Conservation (phyloP, 2,329 filamentous ascomycete species). For the Diaporthe longicolla region DNA sequence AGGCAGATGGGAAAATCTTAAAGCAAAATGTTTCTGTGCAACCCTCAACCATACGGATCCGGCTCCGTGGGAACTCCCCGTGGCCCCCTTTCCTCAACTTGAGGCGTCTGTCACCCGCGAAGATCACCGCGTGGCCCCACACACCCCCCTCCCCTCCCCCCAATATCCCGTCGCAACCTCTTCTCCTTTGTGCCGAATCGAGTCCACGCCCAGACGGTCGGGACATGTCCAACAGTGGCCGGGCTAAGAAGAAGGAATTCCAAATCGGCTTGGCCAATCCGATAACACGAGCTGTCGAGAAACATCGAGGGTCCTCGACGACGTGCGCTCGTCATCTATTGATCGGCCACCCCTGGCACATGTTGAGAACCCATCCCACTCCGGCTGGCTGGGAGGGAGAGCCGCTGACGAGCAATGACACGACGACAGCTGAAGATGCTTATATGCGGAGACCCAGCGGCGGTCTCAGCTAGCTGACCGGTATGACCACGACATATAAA, state of each 20-base stretch:
- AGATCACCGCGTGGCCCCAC: constrained; percentile 39
- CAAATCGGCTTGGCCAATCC: constrained; percentile 41
- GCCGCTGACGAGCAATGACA: constrained; percentile 34
- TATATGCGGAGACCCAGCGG: constrained; percentile 35
- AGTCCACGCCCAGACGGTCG: constrained; percentile 35
- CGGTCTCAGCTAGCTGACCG: constrained; percentile 32
- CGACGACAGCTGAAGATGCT: constrained; percentile 34
- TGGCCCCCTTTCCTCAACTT: neutral
- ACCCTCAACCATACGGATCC: constrained; percentile 37
- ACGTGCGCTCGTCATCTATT: constrained; percentile 33
- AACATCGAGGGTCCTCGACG: constrained; percentile 27
- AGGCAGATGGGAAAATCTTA: constrained; percentile 12
- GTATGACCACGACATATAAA: constrained; percentile 38
- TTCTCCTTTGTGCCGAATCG: constrained; percentile 24
- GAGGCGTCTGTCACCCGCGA: constrained; percentile 43
- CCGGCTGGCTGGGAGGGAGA: neutral
- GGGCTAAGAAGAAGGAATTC: constrained; percentile 37
- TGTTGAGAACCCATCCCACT: constrained; percentile 33
- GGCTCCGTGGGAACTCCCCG: constrained; percentile 23
- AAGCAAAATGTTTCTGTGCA: constrained; percentile 32
- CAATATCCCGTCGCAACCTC: constrained; percentile 35
- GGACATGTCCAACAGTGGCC: constrained; percentile 38
- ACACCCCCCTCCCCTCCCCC: neutral
- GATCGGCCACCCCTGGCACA: constrained; percentile 19
- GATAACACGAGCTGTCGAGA: constrained; percentile 18